These are phyloP conservation scores for Pseudogymnoascus sp. DNA, from an alignment of 2,329 filamentous ascomycete species.

Conservation along the genomic window DNA sequence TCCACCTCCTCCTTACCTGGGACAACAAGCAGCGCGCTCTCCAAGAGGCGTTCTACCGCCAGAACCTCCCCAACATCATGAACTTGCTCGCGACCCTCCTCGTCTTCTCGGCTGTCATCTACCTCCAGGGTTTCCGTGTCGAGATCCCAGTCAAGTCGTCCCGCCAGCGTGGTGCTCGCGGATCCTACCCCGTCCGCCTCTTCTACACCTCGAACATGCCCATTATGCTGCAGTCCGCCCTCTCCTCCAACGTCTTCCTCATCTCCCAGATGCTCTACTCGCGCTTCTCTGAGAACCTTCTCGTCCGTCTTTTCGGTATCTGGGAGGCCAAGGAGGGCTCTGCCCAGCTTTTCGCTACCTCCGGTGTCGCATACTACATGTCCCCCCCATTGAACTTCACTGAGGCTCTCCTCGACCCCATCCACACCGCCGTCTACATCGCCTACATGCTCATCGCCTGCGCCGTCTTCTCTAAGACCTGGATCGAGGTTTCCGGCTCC, in stretches of 20 bases:
- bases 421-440: constrained; percentile 93
- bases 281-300: constrained; percentile 96
- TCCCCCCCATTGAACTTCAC: constrained; percentile 96
- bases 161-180: constrained; percentile 96
- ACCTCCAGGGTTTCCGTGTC: constrained; percentile 97
- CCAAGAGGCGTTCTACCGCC: constrained; percentile 97
- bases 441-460: constrained; percentile 97
- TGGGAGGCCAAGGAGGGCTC: constrained; percentile 98
- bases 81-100: constrained; percentile 88
- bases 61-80: constrained; percentile 99
- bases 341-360: constrained; percentile 86
- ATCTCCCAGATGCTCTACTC: constrained; percentile 99
- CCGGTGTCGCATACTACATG: constrained; percentile 99
- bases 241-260: constrained; percentile 98
- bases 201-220: constrained; percentile 99
- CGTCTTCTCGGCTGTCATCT: constrained; percentile 97
- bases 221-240: constrained; percentile 98
- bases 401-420: constrained; percentile 90
- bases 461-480: constrained; percentile 98
- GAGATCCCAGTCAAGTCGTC: constrained; percentile 99
- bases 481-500: constrained; percentile 98
- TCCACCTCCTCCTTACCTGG: constrained; percentile 98
- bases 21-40: constrained; percentile 98
- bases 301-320: constrained; percentile 93
- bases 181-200: constrained; percentile 94